phyloP scores from a whole-genome alignment of 1,284 basidiomycete species.

The Cutaneotrichosporon sp. region DNA sequence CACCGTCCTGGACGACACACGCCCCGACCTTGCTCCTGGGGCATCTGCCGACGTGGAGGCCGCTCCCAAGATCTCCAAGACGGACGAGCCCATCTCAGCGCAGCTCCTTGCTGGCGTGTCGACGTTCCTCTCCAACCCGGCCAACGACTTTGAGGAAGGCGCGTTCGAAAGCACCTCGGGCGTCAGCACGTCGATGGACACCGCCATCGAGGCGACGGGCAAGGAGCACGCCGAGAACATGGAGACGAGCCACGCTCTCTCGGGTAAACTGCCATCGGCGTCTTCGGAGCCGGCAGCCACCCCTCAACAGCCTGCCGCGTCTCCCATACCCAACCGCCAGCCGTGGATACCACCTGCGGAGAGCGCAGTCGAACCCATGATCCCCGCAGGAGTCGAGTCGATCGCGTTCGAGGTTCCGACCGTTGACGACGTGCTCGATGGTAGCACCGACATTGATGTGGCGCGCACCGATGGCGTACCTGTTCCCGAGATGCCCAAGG shows the following conservation, averaged over 20 bases:
- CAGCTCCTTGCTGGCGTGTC: conserved; percentile 4
- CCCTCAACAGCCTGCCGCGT: background rate
- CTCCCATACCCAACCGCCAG: background rate
- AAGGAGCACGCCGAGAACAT: conserved; percentile 9
- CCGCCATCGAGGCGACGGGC: conserved; percentile 7
- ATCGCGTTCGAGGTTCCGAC: conserved; percentile 14
- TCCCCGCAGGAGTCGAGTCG: conserved; percentile 15
- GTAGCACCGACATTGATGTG: background rate
- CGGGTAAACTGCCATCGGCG: background rate
- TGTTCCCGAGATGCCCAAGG: conserved; percentile 10
- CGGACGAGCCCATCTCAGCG: background rate
- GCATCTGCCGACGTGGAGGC: background rate
- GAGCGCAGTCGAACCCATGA: conserved; percentile 1
- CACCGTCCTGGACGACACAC: conserved; percentile 7
- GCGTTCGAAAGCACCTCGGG: conserved; percentile 17
- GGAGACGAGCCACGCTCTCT: background rate
- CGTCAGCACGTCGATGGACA: conserved; percentile 18
- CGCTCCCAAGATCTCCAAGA: background rate
- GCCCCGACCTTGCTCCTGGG: background rate
- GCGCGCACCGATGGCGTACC: background rate
- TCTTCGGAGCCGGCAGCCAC: background rate
- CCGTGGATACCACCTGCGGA: conserved; percentile 2
- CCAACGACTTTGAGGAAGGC: conserved; percentile 15
- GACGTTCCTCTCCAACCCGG: background rate
- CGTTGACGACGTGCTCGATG: conserved; percentile 1